Evolutionary conservation across 2,329 filamentous ascomycete species (phyloP).

Genomic region (Zalaria obscura): DNA sequence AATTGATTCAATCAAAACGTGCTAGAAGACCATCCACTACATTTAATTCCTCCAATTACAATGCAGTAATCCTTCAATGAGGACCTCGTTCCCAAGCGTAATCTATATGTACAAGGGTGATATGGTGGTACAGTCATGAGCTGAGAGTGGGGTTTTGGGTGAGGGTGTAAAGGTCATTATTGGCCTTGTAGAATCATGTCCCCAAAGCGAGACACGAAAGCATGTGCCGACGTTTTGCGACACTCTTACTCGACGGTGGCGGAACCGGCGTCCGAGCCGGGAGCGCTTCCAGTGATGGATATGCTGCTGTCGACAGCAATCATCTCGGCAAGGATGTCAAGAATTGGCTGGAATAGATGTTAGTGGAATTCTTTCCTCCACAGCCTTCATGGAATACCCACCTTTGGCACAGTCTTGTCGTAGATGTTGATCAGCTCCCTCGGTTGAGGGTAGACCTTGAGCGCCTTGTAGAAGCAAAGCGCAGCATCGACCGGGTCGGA

Average conservation of each 20-base stretch:
- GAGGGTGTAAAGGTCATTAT: background rate
- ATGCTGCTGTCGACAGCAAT: conserved; percentile 73
- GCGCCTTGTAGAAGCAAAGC: conserved; percentile 90
- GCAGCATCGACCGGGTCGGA: conserved; percentile 67
- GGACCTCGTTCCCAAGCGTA: no score
- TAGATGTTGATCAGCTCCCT: conserved; percentile 91
- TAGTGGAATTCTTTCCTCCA: background rate
- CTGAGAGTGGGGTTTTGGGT: background rate
- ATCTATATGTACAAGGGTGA: conserved; percentile 5
- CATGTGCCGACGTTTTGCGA: background rate
- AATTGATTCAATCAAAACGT: no score
- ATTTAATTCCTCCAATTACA: no score
- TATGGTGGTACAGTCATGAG: conserved; percentile 5
- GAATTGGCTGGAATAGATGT: conserved; percentile 50
- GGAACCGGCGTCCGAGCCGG: conserved; percentile 12
- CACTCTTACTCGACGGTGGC: conserved; percentile 14
- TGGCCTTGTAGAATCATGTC: background rate
- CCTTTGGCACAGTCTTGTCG: conserved; percentile 96
- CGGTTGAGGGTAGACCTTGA: conserved; percentile 95
- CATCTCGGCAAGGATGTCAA: conserved; percentile 96
- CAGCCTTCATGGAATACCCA: conserved; percentile 20
- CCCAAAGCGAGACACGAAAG: background rate
- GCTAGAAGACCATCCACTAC: no score
- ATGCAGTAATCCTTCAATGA: no score
- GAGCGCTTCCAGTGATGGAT: conserved; percentile 16